These are phyloP conservation scores for Yamadazyma mexicana DNA, from an alignment of 1,139 yeast species.

Conservation along the genomic window DNA sequence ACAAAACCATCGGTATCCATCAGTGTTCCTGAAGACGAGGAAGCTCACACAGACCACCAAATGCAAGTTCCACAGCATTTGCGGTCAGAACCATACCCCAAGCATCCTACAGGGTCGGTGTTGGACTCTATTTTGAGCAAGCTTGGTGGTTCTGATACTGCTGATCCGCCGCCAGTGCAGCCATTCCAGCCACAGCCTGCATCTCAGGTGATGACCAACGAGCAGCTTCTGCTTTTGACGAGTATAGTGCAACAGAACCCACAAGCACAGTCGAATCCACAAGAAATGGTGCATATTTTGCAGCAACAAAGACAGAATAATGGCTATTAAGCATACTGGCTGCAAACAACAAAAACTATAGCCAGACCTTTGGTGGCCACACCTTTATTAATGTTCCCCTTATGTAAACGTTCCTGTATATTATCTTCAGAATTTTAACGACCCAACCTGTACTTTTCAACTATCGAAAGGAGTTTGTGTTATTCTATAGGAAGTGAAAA, in stretches of 20 bases:
- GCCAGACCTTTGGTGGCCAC: too few relatives aligned
- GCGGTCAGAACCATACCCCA: constrained; percentile 5
- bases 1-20: constrained; percentile 3
- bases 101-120: constrained; percentile 6
- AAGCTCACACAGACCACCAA: not conserved
- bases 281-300: constrained; percentile 19
- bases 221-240: constrained; percentile 10
- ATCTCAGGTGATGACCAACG: constrained; percentile 4
- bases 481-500: too few relatives aligned
- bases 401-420: too few relatives aligned
- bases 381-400: too few relatives aligned
- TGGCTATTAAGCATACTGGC: not conserved
- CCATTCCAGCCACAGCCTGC: constrained; percentile 1
- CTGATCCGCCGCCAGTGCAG: not conserved
- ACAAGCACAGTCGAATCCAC: constrained; percentile 22
- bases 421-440: too few relatives aligned
- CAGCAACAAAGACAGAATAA: constrained; percentile 14
- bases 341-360: not conserved
- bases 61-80: constrained; percentile 3
- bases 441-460: too few relatives aligned
- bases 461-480: too few relatives aligned
- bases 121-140: constrained; percentile 25
- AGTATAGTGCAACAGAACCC: constrained; percentile 24
- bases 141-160: constrained; percentile 14
- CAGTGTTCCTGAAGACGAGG: constrained; percentile 3